These are phyloP conservation scores for Solanum okadae DNA, from an alignment of 257 asterid genomes.

Conservation along the genomic window DNA sequence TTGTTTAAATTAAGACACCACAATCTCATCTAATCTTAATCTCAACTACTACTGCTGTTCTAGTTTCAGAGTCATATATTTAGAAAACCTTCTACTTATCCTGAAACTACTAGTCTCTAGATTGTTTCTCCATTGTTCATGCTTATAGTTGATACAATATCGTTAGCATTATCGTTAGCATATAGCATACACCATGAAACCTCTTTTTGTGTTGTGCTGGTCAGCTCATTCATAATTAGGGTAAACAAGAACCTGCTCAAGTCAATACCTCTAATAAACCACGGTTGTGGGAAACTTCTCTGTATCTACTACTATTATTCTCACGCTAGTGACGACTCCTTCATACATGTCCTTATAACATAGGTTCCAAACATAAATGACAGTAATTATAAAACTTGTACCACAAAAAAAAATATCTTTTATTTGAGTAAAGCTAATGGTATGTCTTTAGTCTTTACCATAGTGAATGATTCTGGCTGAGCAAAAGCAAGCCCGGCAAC, in stretches of 20 bases:
- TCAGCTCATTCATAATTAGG: not conserved
- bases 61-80: not conserved
- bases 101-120: not conserved
- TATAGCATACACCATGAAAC: not conserved
- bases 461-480: conserved; percentile 58
- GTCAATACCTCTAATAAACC: not conserved
- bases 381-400: not conserved
- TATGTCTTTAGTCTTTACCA: conserved; percentile 47
- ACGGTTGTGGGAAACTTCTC: not conserved
- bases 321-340: not conserved
- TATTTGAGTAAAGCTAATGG: not conserved
- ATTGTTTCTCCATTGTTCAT: not conserved
- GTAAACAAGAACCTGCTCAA: not conserved
- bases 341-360: not conserved
- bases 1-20: not conserved
- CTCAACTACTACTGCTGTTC: not conserved
- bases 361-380: not conserved
- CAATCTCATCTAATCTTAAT: not conserved
- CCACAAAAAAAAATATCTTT: not conserved
- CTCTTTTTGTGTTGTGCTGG: not conserved
- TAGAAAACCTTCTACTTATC: not conserved
- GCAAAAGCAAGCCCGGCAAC: conserved; percentile 62
- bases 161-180: not conserved
- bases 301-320: not conserved
- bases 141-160: not conserved